These are phyloP conservation scores for Cladosporium sp. DNA, from an alignment of 2,329 filamentous ascomycete species.

Conservation along the genomic window DNA sequence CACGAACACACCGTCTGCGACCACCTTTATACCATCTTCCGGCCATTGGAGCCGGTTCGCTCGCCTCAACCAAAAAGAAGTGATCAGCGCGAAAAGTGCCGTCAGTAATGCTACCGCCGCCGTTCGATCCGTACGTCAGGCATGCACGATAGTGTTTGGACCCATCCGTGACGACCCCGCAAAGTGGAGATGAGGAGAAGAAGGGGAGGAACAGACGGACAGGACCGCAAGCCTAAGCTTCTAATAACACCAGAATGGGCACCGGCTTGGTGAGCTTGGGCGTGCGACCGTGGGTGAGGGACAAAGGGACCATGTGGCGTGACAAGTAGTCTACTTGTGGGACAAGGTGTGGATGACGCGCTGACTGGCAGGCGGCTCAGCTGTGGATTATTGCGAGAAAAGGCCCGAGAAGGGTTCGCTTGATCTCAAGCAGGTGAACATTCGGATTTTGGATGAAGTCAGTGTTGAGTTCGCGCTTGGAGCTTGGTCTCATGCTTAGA, in stretches of 20 bases:
- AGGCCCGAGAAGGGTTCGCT: constrained; percentile 1
- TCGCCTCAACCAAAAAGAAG: constrained; percentile 2
- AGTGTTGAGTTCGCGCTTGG: constrained; percentile 9
- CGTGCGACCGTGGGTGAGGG: background rate
- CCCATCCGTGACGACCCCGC: constrained; percentile 4
- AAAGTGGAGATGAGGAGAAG: constrained; percentile 7
- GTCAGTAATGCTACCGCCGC: constrained; percentile 7
- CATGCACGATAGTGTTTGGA: background rate
- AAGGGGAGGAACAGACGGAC: constrained; percentile 1
- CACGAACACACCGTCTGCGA: constrained; percentile 2
- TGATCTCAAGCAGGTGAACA: background rate
- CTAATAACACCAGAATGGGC: background rate
- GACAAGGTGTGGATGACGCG: too few species aligned
- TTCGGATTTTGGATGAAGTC: constrained; percentile 2
- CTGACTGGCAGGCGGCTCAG: too few species aligned
- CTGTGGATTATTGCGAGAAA: constrained; percentile 5
- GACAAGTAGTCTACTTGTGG: background rate
- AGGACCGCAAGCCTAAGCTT: constrained; percentile 7
- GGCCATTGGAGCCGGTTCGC: background rate
- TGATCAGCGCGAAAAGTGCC: constrained; percentile 10
- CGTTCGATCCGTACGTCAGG: constrained; percentile 3
- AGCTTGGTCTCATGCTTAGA: constrained; percentile 5
- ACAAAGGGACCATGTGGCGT: constrained; percentile 2
- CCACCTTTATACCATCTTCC: constrained; percentile 5
- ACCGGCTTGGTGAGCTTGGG: background rate